Evolutionary conservation across 176 grass and related monocot genomes (phyloP).

Genomic region (Pontederia crassipes): DNA sequence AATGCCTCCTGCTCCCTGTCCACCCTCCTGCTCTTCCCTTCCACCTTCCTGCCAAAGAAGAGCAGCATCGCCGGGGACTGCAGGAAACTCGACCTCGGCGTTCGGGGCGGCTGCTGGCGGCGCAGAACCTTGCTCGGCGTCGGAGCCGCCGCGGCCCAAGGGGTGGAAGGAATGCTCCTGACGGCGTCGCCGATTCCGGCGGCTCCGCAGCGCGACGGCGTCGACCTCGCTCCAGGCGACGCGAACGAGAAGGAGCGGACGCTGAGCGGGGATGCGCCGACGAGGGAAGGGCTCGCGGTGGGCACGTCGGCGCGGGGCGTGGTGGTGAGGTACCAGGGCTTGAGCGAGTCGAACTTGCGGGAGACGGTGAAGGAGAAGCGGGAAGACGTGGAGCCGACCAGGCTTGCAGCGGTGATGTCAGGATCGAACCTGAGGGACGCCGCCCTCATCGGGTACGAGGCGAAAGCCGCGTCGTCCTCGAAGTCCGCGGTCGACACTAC

Average conservation of each 20-base stretch:
- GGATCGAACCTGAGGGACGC: slow-evolving; percentile 76
- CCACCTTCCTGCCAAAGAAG: slow-evolving; percentile 53
- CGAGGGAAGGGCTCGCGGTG: slow-evolving; percentile 3
- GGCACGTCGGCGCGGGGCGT: neutral
- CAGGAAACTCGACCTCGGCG: slow-evolving; percentile 84
- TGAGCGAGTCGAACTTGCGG: slow-evolving; percentile 57
- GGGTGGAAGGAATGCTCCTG: slow-evolving; percentile 15
- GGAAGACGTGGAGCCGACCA: slow-evolving; percentile 49
- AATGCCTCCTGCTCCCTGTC: slow-evolving; percentile 75
- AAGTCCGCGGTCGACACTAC: slow-evolving; percentile 74
- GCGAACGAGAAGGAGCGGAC: slow-evolving; percentile 12
- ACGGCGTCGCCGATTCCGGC: neutral
- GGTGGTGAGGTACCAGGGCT: slow-evolving; percentile 69
- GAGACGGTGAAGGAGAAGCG: slow-evolving; percentile 82
- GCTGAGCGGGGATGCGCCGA: slow-evolving; percentile 3
- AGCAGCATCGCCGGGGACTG: slow-evolving; percentile 81
- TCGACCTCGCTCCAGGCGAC: neutral
- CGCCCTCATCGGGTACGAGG: slow-evolving; percentile 52
- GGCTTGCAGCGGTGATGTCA: slow-evolving; percentile 1
- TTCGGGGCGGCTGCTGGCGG: slow-evolving; percentile 46
- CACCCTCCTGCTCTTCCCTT: slow-evolving; percentile 42
- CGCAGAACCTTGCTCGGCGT: slow-evolving; percentile 12
- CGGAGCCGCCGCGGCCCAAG: slow-evolving; percentile 15
- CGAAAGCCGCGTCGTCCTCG: slow-evolving; percentile 61
- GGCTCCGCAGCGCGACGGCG: neutral